These are phyloP conservation scores for Syncephalastrum sp. DNA, from an alignment of 371 early-diverging fungal species.

Conservation along the genomic window DNA sequence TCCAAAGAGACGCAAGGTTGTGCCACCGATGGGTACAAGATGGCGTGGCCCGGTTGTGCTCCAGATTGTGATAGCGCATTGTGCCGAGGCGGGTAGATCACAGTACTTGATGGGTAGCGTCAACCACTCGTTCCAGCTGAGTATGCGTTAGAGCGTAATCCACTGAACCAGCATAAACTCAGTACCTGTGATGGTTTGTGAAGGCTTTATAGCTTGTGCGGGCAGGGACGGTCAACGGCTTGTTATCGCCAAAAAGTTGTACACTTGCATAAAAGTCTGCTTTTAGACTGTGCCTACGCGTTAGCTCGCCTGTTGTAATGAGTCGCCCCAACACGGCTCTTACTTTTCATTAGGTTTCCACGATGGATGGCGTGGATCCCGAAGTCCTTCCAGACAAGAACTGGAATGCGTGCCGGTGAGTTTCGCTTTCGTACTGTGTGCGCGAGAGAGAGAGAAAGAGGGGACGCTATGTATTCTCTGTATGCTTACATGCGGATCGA, in stretches of 20 bases:
- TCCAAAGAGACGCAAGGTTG: constrained; percentile 77
- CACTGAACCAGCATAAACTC: constrained; percentile 80
- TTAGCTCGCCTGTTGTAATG: background rate
- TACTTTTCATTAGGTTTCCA: constrained; percentile 15
- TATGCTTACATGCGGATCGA: constrained; percentile 67
- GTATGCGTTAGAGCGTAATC: constrained; percentile 22
- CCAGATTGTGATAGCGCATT: constrained; percentile 80
- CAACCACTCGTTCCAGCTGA: constrained; percentile 91
- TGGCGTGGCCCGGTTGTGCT: constrained; percentile 75
- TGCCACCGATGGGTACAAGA: constrained; percentile 70
- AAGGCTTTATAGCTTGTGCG: constrained; percentile 68
- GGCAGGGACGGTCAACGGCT: constrained; percentile 70
- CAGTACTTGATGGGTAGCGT: constrained; percentile 82
- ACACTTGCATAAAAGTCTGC: constrained; percentile 72
- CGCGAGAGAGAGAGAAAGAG: background rate
- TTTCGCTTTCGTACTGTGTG: background rate
- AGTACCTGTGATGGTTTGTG: constrained; percentile 52
- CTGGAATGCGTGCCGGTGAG: constrained; percentile 10
- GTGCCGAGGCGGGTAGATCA: constrained; percentile 77
- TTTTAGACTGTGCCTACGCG: constrained; percentile 21
- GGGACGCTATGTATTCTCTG: background rate
- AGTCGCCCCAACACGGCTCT: background rate
- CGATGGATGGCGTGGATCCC: constrained; percentile 14
- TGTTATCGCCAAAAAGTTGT: constrained; percentile 78
- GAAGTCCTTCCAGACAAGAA: constrained; percentile 44